phyloP scores from a whole-genome alignment of 108 stramenopile genomes.

The Pseudonitzschia multiseries region DNA sequence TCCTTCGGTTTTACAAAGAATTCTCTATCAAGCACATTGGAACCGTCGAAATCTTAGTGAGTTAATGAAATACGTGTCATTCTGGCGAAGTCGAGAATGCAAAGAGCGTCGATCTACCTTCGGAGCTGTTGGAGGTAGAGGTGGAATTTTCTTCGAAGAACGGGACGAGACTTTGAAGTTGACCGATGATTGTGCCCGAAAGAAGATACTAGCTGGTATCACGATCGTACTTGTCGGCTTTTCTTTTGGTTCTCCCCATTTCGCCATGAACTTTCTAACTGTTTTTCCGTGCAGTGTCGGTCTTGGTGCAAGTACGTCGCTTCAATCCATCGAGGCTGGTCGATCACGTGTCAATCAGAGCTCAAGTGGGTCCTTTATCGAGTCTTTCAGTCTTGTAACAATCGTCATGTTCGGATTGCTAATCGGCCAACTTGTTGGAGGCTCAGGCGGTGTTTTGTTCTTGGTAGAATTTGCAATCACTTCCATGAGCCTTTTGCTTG shows the following conservation, averaged over 20 bases:
- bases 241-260: constrained; percentile 59
- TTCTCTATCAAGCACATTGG: constrained; percentile 47
- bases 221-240: constrained; percentile 50
- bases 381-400: constrained; percentile 45
- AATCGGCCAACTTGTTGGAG: constrained; percentile 68
- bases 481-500: constrained; percentile 57
- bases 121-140: constrained; percentile 32
- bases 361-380: constrained; percentile 39
- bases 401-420: constrained; percentile 47
- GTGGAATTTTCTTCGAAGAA: constrained; percentile 34
- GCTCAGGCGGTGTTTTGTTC: constrained; percentile 70
- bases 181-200: constrained; percentile 20
- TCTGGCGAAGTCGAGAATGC: constrained; percentile 41
- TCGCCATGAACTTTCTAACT: constrained; percentile 58
- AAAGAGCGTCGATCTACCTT: constrained; percentile 37
- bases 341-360: constrained; percentile 28
- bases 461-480: constrained; percentile 73
- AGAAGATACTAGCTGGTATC: constrained; percentile 44
- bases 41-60: constrained; percentile 48
- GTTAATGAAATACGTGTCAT: constrained; percentile 40
- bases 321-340: constrained; percentile 60
- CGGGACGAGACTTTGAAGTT: constrained; percentile 19
- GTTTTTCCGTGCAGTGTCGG: constrained; percentile 55
- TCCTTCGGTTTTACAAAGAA: constrained; percentile 57
- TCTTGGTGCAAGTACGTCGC: constrained; percentile 51